These are phyloP conservation scores for Cucumis cinereus DNA, from an alignment of 306 rosid species.

Conservation along the genomic window DNA sequence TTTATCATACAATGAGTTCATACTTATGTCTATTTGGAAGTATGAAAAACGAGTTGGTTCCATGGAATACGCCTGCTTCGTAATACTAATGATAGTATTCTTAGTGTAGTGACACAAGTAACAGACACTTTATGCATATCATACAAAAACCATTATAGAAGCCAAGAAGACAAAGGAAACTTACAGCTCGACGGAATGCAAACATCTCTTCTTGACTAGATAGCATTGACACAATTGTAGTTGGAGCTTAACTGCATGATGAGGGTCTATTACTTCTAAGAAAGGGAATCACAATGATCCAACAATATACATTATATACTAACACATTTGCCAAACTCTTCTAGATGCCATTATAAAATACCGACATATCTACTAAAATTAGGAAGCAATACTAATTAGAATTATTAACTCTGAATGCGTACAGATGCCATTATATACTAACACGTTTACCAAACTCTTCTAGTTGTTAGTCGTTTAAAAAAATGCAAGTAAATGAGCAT, in stretches of 20 bases:
- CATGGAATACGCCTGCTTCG: not conserved
- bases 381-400: not conserved
- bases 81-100: not conserved
- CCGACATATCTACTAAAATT: not conserved
- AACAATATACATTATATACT: not conserved
- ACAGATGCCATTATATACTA: not conserved
- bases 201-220: constrained; percentile 95
- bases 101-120: not conserved
- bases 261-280: not conserved
- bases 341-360: not conserved
- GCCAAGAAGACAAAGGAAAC: constrained; percentile 17
- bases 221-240: constrained; percentile 53
- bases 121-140: not conserved
- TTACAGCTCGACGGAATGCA: constrained; percentile 92
- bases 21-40: not conserved
- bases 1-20: not conserved
- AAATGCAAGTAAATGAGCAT: not conserved
- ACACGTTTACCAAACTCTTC: not conserved
- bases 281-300: not conserved
- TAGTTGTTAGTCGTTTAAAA: not conserved
- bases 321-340: no score
- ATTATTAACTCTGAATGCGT: not conserved
- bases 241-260: constrained; percentile 16
- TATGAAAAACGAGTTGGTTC: not conserved
- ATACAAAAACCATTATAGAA: not conserved